Conservation (phyloP, 2,329 filamentous ascomycete species). For the Ramularia endophylla region DNA sequence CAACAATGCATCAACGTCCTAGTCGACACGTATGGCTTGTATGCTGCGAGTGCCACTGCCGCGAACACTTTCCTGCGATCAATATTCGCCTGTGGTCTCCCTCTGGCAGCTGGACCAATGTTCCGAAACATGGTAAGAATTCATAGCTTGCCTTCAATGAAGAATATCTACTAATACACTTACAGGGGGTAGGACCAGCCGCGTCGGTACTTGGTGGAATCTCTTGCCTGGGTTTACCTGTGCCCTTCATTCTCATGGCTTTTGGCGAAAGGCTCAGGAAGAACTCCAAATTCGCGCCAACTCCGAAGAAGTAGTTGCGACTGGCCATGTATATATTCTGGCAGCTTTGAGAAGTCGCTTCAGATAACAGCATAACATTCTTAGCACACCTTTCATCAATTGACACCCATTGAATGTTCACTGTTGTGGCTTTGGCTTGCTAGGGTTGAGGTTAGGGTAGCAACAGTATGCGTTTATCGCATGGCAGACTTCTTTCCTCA, state of each 20-base stretch:
- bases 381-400: too few relatives aligned
- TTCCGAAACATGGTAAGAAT: constrained; percentile 27
- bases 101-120: constrained; percentile 36
- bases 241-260: constrained; percentile 43
- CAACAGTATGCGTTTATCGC: too few relatives aligned
- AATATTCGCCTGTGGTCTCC: constrained; percentile 36
- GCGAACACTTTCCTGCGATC: constrained; percentile 46
- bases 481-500: too few relatives aligned
- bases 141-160: background rate
- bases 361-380: too few relatives aligned
- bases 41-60: constrained; percentile 46
- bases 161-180: background rate
- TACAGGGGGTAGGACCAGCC: constrained; percentile 37
- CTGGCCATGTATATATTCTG: too few relatives aligned
- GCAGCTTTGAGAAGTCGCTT: too few relatives aligned
- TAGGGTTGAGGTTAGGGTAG: too few relatives aligned
- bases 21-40: constrained; percentile 31
- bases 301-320: too few relatives aligned
- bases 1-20: constrained; percentile 45
- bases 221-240: constrained; percentile 35
- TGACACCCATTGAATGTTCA: too few relatives aligned
- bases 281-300: constrained; percentile 33
- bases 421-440: too few relatives aligned
- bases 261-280: constrained; percentile 37
- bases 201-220: constrained; percentile 39